Conservation (phyloP, 305 asterid species). For the Salvia sclarea region DNA sequence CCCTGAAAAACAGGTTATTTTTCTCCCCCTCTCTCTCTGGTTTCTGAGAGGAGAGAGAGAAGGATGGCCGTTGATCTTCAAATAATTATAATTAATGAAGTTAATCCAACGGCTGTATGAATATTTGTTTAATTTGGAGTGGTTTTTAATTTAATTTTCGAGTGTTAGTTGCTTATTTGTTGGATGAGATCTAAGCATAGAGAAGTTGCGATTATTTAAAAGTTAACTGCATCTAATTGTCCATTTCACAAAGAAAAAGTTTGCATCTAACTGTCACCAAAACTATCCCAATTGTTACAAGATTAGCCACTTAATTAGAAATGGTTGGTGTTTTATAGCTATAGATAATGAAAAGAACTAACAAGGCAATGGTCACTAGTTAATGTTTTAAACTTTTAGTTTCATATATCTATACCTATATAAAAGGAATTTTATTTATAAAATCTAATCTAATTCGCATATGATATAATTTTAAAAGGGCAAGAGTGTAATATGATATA, state of each 20-base stretch:
- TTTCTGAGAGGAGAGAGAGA: constrained; percentile 39
- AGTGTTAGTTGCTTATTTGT: constrained; percentile 19
- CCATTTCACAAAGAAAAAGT: not conserved
- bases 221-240: not conserved
- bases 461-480: too few species aligned
- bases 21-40: constrained; percentile 21
- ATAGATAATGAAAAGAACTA: too few species aligned
- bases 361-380: not conserved
- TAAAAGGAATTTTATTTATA: too few species aligned
- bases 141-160: not conserved
- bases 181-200: constrained; percentile 12
- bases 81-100: constrained; percentile 27
- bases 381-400: not conserved
- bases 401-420: not conserved
- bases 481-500: too few species aligned
- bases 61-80: constrained; percentile 42
- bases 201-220: not conserved
- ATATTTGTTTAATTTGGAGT: too few species aligned
- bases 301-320: not conserved
- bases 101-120: constrained; percentile 23
- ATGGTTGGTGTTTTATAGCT: too few species aligned
- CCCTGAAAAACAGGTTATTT: constrained; percentile 29
- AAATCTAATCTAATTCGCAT: too few species aligned
- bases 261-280: not conserved
- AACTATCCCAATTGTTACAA: not conserved